These are phyloP conservation scores for Yamadazyma diospyri DNA, from an alignment of 1,139 yeast species.

Conservation along the genomic window DNA sequence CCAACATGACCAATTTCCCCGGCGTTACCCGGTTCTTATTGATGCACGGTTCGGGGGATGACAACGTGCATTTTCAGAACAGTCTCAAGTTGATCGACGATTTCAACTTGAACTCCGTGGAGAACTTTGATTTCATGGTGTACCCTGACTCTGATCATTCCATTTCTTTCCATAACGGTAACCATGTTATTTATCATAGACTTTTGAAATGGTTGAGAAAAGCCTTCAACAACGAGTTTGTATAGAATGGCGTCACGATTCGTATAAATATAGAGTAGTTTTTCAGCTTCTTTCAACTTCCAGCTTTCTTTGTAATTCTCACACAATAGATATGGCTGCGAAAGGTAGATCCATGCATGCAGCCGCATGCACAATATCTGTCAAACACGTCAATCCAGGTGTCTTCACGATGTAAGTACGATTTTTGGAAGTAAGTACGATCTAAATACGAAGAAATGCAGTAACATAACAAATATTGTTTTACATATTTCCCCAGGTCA, in stretches of 20 bases:
- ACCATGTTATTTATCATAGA: slow-evolving; percentile 61
- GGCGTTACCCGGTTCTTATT: slow-evolving; percentile 58
- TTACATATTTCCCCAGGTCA: too few species aligned
- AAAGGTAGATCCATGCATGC: too few species aligned
- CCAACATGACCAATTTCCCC: slow-evolving; percentile 44
- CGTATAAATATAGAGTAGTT: too few species aligned
- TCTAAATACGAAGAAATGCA: too few species aligned
- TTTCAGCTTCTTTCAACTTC: too few species aligned
- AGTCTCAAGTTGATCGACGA: slow-evolving; percentile 61
- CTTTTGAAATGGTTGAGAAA: slow-evolving; percentile 54
- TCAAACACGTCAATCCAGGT: too few species aligned
- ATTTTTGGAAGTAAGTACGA: too few species aligned
- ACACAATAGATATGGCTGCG: too few species aligned
- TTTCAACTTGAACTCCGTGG: slow-evolving; percentile 54
- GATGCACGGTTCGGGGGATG: slow-evolving; percentile 83
- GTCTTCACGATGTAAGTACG: too few species aligned
- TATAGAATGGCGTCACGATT: not conserved
- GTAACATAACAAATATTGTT: too few species aligned
- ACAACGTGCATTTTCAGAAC: slow-evolving; percentile 77
- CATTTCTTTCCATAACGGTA: slow-evolving; percentile 69
- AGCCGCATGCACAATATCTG: too few species aligned
- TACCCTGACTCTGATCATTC: slow-evolving; percentile 81
- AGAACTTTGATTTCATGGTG: slow-evolving; percentile 69
- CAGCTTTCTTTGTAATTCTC: too few species aligned
- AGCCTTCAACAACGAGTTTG: slow-evolving; percentile 13